phyloP scores from a whole-genome alignment of 768 basidiomycete genomes.

The Lactarius psammicola region DNA sequence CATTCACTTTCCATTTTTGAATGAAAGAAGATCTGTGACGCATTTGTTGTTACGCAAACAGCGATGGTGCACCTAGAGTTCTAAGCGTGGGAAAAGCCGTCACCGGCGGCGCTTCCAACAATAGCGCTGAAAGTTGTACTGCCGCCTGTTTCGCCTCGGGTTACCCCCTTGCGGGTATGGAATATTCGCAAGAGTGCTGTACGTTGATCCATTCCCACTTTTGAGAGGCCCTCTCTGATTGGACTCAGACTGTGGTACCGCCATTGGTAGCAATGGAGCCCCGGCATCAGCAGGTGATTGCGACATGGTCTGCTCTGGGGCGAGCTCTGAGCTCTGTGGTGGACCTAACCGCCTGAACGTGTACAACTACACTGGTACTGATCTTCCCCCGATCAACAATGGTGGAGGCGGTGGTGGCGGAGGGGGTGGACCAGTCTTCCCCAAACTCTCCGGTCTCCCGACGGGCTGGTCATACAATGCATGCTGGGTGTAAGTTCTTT shows the following conservation, averaged over 20 bases:
- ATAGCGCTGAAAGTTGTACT: constrained; percentile 59
- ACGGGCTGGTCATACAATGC: constrained; percentile 27
- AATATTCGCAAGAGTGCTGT: constrained; percentile 56
- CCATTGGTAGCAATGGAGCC: constrained; percentile 48
- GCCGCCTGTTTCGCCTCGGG: constrained; percentile 58
- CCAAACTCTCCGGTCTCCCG: constrained; percentile 17
- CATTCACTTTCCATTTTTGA: constrained; percentile 26
- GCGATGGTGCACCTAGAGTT: constrained; percentile 39
- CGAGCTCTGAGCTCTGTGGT: constrained; percentile 65
- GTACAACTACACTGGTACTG: constrained; percentile 68
- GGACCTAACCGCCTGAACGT: constrained; percentile 65
- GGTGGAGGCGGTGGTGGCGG: constrained; percentile 38
- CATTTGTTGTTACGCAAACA: constrained; percentile 25
- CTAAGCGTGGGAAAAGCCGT: constrained; percentile 34
- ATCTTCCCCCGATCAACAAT: constrained; percentile 38
- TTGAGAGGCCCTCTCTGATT: not conserved
- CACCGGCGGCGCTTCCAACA: constrained; percentile 41
- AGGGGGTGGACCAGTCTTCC: constrained; percentile 22
- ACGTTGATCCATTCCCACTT: constrained; percentile 6
- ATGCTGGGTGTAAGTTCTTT: constrained; percentile 51
- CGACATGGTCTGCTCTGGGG: constrained; percentile 64
- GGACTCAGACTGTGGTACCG: constrained; percentile 48
- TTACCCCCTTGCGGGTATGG: constrained; percentile 40
- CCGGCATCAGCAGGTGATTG: constrained; percentile 53
- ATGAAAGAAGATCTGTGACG: constrained; percentile 13